Percentiles rank a stretch among this genome's conserved stretches.
These are phyloP conservation scores for Chlamydomonas sp. DNA, from an alignment of 139 green algal genomes.

Conservation along the genomic window DNA sequence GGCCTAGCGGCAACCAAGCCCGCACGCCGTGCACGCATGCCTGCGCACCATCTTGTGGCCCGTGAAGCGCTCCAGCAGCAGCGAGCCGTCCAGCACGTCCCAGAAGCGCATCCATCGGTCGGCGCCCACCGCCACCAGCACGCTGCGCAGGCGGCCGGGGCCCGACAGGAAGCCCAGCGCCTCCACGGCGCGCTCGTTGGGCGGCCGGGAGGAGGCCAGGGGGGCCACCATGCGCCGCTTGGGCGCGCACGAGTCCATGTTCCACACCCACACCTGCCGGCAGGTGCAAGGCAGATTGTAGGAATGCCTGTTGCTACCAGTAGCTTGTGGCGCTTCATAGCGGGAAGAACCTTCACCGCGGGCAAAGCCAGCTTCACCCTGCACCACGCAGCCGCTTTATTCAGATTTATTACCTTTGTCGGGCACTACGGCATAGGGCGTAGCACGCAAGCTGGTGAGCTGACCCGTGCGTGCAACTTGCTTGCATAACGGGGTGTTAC, in stretches of 20 bases:
- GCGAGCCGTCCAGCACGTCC: constrained; percentile 30
- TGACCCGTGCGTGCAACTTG: too few relatives aligned
- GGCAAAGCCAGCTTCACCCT: too few relatives aligned
- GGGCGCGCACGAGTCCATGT: constrained; percentile 44
- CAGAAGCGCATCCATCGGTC: constrained; percentile 59
- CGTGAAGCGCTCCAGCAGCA: constrained; percentile 47
- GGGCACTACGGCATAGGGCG: too few relatives aligned
- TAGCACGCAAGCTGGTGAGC: too few relatives aligned
- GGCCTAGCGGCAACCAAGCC: too few relatives aligned
- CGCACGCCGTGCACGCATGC: not conserved
- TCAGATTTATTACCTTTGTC: too few relatives aligned
- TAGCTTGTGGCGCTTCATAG: constrained; percentile 17
- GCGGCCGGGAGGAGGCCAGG: constrained; percentile 1
- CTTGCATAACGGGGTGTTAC: too few relatives aligned
- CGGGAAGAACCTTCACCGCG: too few relatives aligned
- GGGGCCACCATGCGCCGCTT: constrained; percentile 38
- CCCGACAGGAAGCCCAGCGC: constrained; percentile 53
- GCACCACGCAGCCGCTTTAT: too few relatives aligned
- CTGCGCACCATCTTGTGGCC: constrained; percentile 26
- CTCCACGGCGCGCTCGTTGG: constrained; percentile 62
- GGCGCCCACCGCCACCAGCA: constrained; percentile 43
- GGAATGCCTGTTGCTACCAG: not conserved
- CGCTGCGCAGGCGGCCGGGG: constrained; percentile 3
- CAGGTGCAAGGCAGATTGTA: not conserved
- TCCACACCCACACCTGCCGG: constrained; percentile 40